Evolutionary conservation across 139 green algal genomes (phyloP).

Genomic region (Coelastrella sp.): DNA sequence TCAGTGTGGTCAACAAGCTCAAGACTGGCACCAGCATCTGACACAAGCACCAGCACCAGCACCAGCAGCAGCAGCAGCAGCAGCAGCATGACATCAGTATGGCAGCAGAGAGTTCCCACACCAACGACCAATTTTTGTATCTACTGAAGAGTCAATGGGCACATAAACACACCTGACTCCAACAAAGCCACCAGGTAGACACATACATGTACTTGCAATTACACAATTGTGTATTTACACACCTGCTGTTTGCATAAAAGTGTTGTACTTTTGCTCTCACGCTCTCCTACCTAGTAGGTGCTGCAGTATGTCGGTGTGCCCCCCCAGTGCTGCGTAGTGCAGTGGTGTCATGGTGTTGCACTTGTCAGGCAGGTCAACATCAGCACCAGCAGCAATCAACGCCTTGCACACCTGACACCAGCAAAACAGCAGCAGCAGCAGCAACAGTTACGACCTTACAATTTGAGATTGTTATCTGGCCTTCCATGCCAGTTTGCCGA

Average conservation of each 20-base stretch:
- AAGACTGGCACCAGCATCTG: slow-evolving; percentile 19
- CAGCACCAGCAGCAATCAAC: slow-evolving; percentile 29
- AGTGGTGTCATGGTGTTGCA: background rate
- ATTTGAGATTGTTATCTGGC: no score
- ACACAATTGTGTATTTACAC: background rate
- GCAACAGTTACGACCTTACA: background rate
- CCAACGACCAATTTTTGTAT: background rate
- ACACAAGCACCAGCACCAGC: background rate
- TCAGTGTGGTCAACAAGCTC: background rate
- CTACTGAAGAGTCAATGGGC: no score
- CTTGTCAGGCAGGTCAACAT: slow-evolving; percentile 29
- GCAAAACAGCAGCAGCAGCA: slow-evolving; percentile 12
- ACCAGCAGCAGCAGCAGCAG: slow-evolving; percentile 30
- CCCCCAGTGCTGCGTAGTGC: slow-evolving; percentile 13
- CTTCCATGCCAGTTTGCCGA: no score
- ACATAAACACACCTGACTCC: background rate
- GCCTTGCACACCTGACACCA: background rate
- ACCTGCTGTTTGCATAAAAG: background rate
- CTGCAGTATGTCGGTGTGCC: background rate
- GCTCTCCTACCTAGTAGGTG: background rate
- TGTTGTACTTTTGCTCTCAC: background rate
- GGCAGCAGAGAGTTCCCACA: background rate
- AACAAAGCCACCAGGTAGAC: no score
- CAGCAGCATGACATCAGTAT: background rate
- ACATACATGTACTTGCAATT: no score